Evolutionary conservation across 441 rosid genomes (phyloP).

Genomic region (Cnidoscolus chayamansa): DNA sequence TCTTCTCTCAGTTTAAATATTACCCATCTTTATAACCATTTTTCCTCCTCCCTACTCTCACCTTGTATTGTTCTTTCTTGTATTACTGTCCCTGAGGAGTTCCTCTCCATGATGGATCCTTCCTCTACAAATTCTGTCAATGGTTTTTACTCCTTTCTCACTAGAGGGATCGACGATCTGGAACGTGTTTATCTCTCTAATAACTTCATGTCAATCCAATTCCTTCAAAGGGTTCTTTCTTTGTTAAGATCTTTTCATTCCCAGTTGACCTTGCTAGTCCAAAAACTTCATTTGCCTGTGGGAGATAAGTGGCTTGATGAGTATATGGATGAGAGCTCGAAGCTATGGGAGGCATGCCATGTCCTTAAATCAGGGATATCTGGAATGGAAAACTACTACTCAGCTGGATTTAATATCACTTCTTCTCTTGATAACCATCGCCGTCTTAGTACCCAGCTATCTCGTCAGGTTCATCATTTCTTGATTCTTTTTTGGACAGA

Average conservation of each 20-base stretch:
- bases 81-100: no score
- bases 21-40: conserved; percentile 14
- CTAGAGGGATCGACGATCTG: conserved; percentile 82
- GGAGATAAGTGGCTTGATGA: conserved; percentile 98
- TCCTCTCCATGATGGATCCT: conserved; percentile 45
- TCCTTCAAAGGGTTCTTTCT: conserved; percentile 72
- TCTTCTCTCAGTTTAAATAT: conserved; percentile 24
- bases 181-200: conserved; percentile 55
- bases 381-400: conserved; percentile 64
- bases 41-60: conserved; percentile 26
- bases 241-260: conserved; percentile 79
- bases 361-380: conserved; percentile 78
- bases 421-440: conserved; percentile 61
- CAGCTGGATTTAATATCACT: conserved; percentile 59
- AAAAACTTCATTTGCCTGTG: conserved; percentile 83
- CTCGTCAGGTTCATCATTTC: conserved; percentile 60
- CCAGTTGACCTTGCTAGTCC: conserved; percentile 74
- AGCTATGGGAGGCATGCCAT: conserved; percentile 95
- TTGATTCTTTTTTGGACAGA: not conserved
- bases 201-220: conserved; percentile 78
- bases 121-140: conserved; percentile 63
- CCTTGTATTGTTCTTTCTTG: not conserved
- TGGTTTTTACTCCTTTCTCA: conserved; percentile 76
- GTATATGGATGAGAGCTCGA: conserved; percentile 95
- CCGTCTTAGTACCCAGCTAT: conserved; percentile 56